Conservation (phyloP, 2,329 filamentous ascomycete genomes). For the Trichoderma sp. region DNA sequence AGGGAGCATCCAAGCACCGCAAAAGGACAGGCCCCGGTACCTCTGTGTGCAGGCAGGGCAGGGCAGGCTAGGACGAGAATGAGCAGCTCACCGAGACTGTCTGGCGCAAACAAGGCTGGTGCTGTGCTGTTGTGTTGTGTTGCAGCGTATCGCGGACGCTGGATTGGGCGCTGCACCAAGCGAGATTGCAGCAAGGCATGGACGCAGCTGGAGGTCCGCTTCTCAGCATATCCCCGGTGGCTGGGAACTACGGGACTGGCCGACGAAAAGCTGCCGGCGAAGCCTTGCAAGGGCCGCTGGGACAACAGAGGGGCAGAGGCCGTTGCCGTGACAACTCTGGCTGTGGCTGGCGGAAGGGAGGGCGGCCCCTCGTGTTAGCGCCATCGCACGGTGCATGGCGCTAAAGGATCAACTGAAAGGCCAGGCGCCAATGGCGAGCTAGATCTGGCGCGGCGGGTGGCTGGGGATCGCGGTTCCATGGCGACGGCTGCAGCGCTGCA, state of each 20-base stretch:
- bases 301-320: constrained; percentile 29
- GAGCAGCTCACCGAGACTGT: background rate
- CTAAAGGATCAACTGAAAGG: constrained; percentile 17
- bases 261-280: constrained; percentile 15
- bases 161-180: constrained; percentile 25
- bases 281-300: constrained; percentile 12
- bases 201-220: constrained; percentile 24
- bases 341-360: constrained; percentile 25
- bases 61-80: background rate
- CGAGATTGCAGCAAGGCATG: constrained; percentile 26
- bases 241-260: constrained; percentile 24
- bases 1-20: background rate
- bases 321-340: constrained; percentile 28
- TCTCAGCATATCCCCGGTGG: constrained; percentile 22
- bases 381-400: constrained; percentile 14
- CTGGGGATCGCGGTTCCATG: constrained; percentile 23
- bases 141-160: constrained; percentile 4
- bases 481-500: constrained; percentile 24
- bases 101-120: background rate
- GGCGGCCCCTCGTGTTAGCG: constrained; percentile 22
- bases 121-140: background rate
- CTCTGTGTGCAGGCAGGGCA: background rate
- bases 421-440: constrained; percentile 7
- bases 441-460: constrained; percentile 10
- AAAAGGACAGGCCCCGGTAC: background rate